Evolutionary conservation across 192 early-diverging fungal species (phyloP).

Genomic region (Linderina pennispora): DNA sequence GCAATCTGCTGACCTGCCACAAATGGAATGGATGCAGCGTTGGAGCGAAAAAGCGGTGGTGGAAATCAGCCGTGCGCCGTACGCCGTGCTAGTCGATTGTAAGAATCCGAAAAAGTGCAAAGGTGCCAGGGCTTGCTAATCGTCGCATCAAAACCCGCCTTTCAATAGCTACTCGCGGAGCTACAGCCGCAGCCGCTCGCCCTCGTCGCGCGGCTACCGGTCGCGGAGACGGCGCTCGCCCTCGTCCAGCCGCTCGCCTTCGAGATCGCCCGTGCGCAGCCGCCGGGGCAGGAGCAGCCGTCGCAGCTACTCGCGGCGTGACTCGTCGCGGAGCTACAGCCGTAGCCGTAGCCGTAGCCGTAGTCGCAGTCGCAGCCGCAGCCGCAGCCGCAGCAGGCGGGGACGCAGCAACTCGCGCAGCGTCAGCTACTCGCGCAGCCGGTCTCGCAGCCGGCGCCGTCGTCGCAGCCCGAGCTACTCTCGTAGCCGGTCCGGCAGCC

Average conservation of each 20-base stretch:
- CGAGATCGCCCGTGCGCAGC: slow-evolving; percentile 1
- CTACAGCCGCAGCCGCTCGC: slow-evolving; percentile 28
- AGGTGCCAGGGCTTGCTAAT: no score
- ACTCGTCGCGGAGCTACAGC: slow-evolving; percentile 7
- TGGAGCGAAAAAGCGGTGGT: no score
- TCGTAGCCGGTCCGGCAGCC: neutral
- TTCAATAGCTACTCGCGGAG: slow-evolving; percentile 32
- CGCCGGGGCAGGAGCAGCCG: slow-evolving; percentile 6
- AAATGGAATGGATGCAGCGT: no score
- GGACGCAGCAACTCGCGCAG: slow-evolving; percentile 10
- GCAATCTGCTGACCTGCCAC: no score
- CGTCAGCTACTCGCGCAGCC: slow-evolving; percentile 12
- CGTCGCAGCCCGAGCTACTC: neutral
- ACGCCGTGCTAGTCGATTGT: no score
- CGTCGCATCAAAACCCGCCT: no score
- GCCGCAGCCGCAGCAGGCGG: slow-evolving; percentile 3
- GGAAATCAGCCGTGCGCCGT: no score
- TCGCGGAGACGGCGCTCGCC: slow-evolving; percentile 13
- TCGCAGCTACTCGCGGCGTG: no score
- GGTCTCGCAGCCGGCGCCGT: slow-evolving; percentile 6
- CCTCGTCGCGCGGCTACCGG: slow-evolving; percentile 4
- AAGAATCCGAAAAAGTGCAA: no score
- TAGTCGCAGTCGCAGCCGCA: slow-evolving; percentile 12
- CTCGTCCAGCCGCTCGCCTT: slow-evolving; percentile 3
- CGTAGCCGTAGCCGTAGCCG: slow-evolving; percentile 9